Conservation (phyloP, 2,329 filamentous ascomycete species). For the Talaromyces sp. region DNA sequence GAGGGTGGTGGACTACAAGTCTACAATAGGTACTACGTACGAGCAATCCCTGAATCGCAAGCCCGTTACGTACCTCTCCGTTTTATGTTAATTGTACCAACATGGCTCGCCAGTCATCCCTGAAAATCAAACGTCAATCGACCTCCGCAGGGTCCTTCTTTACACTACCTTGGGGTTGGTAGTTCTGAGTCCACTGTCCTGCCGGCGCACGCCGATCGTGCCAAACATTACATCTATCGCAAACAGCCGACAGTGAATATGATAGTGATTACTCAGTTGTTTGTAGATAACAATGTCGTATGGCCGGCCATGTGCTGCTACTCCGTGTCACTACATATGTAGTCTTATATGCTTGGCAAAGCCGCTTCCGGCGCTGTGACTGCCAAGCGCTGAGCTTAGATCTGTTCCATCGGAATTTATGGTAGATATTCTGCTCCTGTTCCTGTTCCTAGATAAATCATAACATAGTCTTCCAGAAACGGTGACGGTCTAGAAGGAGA, state of each 20-base stretch:
- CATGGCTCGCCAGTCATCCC: neutral
- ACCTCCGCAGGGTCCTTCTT: too few species aligned
- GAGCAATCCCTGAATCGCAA: neutral
- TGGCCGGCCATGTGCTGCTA: neutral
- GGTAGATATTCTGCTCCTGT: neutral
- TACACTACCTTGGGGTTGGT: too few species aligned
- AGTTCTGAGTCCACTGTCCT: too few species aligned
- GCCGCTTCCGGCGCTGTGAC: constrained; percentile 2
- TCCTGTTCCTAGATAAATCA: too few species aligned
- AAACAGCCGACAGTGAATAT: neutral
- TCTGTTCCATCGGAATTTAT: neutral
- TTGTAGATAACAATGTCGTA: neutral
- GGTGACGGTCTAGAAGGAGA: neutral
- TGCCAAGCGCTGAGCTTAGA: neutral
- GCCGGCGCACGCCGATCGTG: too few species aligned
- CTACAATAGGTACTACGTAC: too few species aligned
- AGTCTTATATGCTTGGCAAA: neutral
- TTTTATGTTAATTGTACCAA: neutral
- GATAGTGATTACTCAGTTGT: neutral
- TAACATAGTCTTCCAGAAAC: neutral
- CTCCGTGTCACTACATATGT: neutral
- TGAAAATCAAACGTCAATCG: too few species aligned
- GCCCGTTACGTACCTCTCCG: neutral
- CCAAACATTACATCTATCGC: neutral
- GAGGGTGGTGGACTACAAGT: neutral